phyloP scores from a whole-genome alignment of 768 basidiomycete genomes.

The Trametes coccinea region DNA sequence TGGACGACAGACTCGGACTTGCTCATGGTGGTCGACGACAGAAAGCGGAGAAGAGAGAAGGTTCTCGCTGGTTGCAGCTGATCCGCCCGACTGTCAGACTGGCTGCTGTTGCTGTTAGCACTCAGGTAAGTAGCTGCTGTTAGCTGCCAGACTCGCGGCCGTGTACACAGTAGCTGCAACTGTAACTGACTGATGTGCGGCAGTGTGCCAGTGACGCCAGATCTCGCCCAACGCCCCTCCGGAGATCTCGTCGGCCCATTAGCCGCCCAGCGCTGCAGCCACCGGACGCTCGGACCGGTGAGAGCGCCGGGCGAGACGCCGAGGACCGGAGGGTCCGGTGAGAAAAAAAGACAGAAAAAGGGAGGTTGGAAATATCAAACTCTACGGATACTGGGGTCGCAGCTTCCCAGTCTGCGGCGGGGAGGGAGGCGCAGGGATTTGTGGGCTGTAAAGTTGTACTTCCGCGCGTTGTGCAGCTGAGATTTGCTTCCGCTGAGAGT shows the following conservation, averaged over 20 bases:
- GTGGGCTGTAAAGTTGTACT: conserved; percentile 11
- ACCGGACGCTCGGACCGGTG: conserved; percentile 8
- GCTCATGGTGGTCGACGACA: conserved; percentile 29
- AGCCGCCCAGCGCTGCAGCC: too few species aligned
- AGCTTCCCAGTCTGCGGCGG: conserved; percentile 13
- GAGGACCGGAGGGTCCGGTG: neutral
- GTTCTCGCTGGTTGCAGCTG: too few species aligned
- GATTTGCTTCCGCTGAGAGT: conserved; percentile 30
- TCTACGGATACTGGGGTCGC: conserved; percentile 17
- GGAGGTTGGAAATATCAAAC: conserved; percentile 18
- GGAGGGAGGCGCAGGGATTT: neutral
- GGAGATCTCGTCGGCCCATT: too few species aligned
- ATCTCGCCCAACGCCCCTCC: too few species aligned
- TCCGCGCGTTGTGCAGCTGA: conserved; percentile 20
- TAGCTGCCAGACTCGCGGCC: neutral
- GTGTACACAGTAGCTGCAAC: neutral
- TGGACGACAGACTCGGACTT: conserved; percentile 39
- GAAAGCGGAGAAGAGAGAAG: neutral
- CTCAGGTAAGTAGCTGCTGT: neutral
- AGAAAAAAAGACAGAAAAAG: neutral
- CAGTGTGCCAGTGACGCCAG: neutral
- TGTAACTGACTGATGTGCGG: neutral
- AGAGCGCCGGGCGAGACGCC: neutral
- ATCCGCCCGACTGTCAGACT: too few species aligned
- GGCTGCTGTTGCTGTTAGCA: too few species aligned